Base-by-base conservation (phyloP, 2,329 filamentous ascomycete species). In the Pseudonectria buxi region DNA sequence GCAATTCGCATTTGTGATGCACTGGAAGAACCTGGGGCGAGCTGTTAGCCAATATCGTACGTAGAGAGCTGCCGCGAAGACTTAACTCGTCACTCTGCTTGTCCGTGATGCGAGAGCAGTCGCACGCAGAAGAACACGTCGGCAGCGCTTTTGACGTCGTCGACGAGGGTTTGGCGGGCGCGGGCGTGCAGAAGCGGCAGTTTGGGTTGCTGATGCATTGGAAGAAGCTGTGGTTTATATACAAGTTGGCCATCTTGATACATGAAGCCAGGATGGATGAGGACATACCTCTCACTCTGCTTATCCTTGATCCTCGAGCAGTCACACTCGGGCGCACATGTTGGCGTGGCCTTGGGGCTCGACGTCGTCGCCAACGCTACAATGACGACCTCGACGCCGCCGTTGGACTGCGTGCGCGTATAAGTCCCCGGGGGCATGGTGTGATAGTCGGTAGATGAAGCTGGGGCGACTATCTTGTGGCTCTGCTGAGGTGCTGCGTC, bases 1-100 rank as follows among this genome's bases (percentile, higher is more conserved):
- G 27, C 59, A 63, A 7, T 45, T 41, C 6, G 51, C 49, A 7
- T 62, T 56, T 12, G 56, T 57, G 10, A 61, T 35, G 37, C 60
- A 63, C 18, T 61, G 58, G 10, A 61, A 58, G 30, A 49, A 61
- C 16, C 59, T 63, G 16, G 4, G 4, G 12, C 3, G 11, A 24
- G 22, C n/a, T 7, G 22, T 12, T 16, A 10, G 4, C n/a, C n/a
- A n/a, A n/a, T n/a, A 2, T 10, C 7, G 7, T 10, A 26, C 14
- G 3, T 29, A 22, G 5, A 18, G 15, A 11, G 11, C n/a, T 14
- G 14, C 4, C 14, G 3, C 28, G 4, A n/a, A 1, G 4, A 36
- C 43, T 27, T 38, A 5, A 59, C 58, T 57, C 56, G 10, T 54
- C 39, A 32, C 56, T 48, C 13, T 55, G 36, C 30, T 54, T 50